Evolutionary conservation across 2,329 filamentous ascomycete genomes (phyloP).

Genomic region (Cordyceps pruinosa): DNA sequence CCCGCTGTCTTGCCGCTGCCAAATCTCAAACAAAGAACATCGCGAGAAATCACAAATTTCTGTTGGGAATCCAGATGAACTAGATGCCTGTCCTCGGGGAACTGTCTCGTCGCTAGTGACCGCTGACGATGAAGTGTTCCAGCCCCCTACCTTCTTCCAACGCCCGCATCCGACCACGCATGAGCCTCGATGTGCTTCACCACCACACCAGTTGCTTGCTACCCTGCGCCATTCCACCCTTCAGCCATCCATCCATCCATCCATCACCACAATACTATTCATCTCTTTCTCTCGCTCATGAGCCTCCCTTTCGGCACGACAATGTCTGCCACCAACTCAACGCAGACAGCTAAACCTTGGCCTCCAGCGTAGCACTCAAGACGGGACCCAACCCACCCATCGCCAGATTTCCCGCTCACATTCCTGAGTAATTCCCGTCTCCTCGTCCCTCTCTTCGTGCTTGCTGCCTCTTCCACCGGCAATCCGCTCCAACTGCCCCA

Average conservation of each 20-base stretch:
- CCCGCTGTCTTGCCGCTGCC: too few species aligned
- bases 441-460: background rate
- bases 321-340: too few species aligned
- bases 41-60: too few species aligned
- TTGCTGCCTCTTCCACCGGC: background rate
- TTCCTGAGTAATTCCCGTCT: background rate
- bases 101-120: too few species aligned
- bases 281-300: too few species aligned
- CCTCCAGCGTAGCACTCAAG: background rate
- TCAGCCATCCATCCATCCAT: background rate
- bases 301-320: too few species aligned
- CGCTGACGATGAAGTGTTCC: too few species aligned
- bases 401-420: conserved; percentile 1
- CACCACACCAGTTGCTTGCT: background rate
- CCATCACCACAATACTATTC: too few species aligned
- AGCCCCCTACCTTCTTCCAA: background rate
- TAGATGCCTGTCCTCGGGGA: too few species aligned
- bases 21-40: too few species aligned
- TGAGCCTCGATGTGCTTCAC: background rate
- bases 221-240: background rate
- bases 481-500: too few species aligned
- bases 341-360: background rate
- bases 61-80: too few species aligned
- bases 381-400: background rate
- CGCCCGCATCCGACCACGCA: background rate